phyloP scores from a whole-genome alignment of 805 yeast species.

The Blastobotrys peoriensis region DNA sequence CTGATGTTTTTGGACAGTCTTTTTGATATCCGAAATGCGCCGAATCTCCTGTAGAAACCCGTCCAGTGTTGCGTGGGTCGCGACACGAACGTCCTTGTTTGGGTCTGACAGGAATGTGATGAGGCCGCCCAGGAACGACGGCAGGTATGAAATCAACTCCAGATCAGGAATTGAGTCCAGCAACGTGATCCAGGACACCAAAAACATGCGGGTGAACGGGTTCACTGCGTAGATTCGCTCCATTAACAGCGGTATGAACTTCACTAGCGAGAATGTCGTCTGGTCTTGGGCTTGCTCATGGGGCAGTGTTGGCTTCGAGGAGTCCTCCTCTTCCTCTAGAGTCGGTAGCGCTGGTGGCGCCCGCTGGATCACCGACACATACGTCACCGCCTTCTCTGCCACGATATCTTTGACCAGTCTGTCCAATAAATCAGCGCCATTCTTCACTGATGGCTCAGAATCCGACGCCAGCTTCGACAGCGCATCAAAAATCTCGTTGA shows the following conservation, averaged over 20 bases:
- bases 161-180: conserved; percentile 88
- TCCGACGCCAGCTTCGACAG: conserved; percentile 86
- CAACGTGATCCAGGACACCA: conserved; percentile 91
- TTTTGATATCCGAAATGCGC: conserved; percentile 63
- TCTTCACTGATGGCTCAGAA: conserved; percentile 83
- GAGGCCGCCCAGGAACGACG: conserved; percentile 82
- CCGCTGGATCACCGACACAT: conserved; percentile 41
- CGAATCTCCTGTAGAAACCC: conserved; percentile 74
- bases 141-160: conserved; percentile 79
- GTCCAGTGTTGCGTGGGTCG: conserved; percentile 72
- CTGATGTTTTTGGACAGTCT: conserved; percentile 23
- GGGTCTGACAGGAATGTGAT: conserved; percentile 74
- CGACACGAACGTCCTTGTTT: conserved; percentile 79
- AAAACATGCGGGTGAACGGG: conserved; percentile 85
- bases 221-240: conserved; percentile 90
- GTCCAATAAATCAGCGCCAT: conserved; percentile 91
- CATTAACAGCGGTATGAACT: conserved; percentile 83
- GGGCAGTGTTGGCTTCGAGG: conserved; percentile 26
- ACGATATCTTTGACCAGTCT: conserved; percentile 89
- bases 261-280: conserved; percentile 76
- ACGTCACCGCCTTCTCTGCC: conserved; percentile 86
- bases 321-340: conserved; percentile 27
- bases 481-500: conserved; percentile 92
- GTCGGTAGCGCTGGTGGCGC: conserved; percentile 44
- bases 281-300: conserved; percentile 36